These are phyloP conservation scores for Salix caprea DNA, from an alignment of 345 rosid genomes.

Conservation along the genomic window DNA sequence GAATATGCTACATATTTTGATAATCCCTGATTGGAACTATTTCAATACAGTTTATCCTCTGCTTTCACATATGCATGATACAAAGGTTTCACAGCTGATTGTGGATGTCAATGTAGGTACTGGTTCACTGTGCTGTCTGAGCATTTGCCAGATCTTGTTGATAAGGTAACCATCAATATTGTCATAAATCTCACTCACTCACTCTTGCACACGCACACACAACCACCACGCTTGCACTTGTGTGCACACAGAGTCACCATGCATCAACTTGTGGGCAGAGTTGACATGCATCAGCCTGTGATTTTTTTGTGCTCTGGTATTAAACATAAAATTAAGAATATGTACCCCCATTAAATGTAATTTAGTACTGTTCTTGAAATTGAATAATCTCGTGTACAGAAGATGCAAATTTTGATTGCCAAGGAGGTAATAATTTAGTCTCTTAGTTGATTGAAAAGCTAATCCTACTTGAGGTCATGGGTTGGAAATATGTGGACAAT, in stretches of 20 bases:
- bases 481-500: neutral
- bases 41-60: neutral
- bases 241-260: neutral
- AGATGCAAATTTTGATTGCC: neutral
- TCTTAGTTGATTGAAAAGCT: neutral
- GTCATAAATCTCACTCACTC: neutral
- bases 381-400: neutral
- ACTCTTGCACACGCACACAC: neutral
- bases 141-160: slow-evolving; percentile 92
- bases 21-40: neutral
- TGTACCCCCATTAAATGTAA: neutral
- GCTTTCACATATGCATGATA: neutral
- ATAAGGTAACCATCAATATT: slow-evolving; percentile 51
- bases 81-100: slow-evolving; percentile 10
- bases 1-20: slow-evolving; percentile 3
- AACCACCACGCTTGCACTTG: no score
- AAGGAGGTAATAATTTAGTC: neutral
- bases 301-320: neutral
- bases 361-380: neutral
- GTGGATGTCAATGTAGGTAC: slow-evolving; percentile 49
- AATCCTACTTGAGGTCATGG: neutral
- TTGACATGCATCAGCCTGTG: neutral
- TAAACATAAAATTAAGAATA: neutral
- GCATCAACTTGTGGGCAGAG: neutral
- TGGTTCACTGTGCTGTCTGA: slow-evolving; percentile 96